These are phyloP conservation scores for Cystobasidium ongulense DNA, from an alignment of 768 basidiomycete species.

Conservation along the genomic window DNA sequence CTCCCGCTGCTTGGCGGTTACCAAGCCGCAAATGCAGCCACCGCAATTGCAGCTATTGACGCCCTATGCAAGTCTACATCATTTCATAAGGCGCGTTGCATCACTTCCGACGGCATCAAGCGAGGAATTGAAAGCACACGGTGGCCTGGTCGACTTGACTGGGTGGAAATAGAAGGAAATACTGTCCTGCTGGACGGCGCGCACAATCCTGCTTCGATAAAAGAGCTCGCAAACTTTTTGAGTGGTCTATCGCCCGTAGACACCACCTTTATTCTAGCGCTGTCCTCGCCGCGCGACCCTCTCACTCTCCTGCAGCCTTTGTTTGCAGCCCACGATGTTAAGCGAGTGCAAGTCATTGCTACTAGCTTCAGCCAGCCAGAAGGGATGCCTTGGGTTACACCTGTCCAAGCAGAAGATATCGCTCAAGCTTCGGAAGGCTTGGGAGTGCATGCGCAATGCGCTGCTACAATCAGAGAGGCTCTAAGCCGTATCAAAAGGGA, in stretches of 20 bases:
- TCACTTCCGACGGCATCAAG: slow-evolving; percentile 53
- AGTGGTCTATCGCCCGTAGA: slow-evolving; percentile 46
- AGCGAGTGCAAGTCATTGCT: slow-evolving; percentile 51
- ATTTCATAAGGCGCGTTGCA: slow-evolving; percentile 32
- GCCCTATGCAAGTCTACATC: slow-evolving; percentile 51
- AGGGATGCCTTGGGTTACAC: slow-evolving; percentile 89
- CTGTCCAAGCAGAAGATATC: slow-evolving; percentile 41
- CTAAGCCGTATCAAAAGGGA: slow-evolving; percentile 48
- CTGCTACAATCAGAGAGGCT: background rate
- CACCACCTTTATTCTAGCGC: slow-evolving; percentile 64
- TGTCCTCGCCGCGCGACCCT: slow-evolving; percentile 63
- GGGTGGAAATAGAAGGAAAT: slow-evolving; percentile 42
- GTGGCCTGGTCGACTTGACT: slow-evolving; percentile 83
- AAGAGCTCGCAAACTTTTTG: slow-evolving; percentile 61
- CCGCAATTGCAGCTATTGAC: slow-evolving; percentile 59
- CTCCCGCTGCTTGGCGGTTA: slow-evolving; percentile 71
- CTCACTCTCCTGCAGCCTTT: slow-evolving; percentile 35
- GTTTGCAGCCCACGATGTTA: slow-evolving; percentile 24
- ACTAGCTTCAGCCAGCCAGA: slow-evolving; percentile 62
- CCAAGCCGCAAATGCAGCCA: slow-evolving; percentile 73
- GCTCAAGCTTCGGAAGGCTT: slow-evolving; percentile 1
- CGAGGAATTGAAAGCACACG: slow-evolving; percentile 55
- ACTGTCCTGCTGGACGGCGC: slow-evolving; percentile 78
- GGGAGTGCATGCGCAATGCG: background rate
- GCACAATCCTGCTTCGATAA: slow-evolving; percentile 75